These are phyloP conservation scores for Fusarium nodosum DNA, from an alignment of 2,329 filamentous ascomycete species.

Conservation along the genomic window DNA sequence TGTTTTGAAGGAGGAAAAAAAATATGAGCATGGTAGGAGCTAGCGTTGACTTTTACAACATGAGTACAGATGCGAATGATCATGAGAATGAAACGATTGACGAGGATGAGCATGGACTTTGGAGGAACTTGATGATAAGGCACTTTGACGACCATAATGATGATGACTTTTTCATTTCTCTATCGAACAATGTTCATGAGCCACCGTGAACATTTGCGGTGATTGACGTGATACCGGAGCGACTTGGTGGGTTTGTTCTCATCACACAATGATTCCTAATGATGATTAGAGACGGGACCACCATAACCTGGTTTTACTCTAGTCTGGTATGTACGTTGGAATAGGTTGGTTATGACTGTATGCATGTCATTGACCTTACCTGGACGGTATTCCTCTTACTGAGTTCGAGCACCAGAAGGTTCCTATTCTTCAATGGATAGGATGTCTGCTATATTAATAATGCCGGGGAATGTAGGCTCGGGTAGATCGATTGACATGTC, in stretches of 20 bases:
- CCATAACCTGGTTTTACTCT: too few species aligned
- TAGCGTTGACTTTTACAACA: constrained; percentile 42
- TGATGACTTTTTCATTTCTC: constrained; percentile 40
- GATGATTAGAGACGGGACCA: neutral
- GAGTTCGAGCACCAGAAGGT: neutral
- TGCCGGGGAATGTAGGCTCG: neutral
- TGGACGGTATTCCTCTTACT: neutral
- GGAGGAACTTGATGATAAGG: constrained; percentile 46
- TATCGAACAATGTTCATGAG: constrained; percentile 9
- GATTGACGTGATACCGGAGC: constrained; percentile 12
- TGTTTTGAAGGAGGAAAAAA: constrained; percentile 33
- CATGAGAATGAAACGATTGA: constrained; percentile 38
- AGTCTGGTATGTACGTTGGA: neutral
- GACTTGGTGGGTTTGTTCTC: neutral
- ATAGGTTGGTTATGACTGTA: neutral
- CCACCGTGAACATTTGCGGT: neutral
- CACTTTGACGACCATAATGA: constrained; percentile 49
- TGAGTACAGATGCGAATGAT: constrained; percentile 25
- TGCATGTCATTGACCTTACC: neutral
- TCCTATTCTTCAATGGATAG: neutral
- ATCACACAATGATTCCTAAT: neutral
- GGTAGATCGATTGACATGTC: neutral
- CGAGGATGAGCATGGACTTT: constrained; percentile 34
- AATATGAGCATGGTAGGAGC: constrained; percentile 40
- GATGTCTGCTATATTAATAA: neutral